phyloP scores from a whole-genome alignment of 345 rosid species.

The Eucalyptus grandis region DNA sequence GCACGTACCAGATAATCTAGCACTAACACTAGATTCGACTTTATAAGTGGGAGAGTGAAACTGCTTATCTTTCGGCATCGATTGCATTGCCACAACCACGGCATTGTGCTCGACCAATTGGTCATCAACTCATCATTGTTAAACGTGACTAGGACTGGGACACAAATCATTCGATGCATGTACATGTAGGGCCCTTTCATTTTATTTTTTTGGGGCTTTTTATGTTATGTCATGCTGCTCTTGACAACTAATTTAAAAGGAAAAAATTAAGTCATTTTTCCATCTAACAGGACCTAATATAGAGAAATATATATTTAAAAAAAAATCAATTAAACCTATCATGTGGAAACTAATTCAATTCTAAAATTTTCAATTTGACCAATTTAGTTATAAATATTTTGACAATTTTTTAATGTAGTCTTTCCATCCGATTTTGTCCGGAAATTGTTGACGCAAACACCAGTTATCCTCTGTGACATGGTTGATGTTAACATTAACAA shows the following conservation, averaged over 20 bases:
- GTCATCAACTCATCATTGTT: not conserved
- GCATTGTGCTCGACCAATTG: not conserved
- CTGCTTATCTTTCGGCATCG: not conserved
- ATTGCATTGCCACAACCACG: not conserved
- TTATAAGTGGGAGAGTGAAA: not conserved
- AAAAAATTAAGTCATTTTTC: not conserved
- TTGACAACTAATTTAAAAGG: not conserved
- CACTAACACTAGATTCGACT: not conserved
- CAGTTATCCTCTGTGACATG: fast-evolving
- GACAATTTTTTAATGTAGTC: not conserved
- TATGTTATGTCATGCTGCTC: not conserved
- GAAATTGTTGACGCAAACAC: not conserved
- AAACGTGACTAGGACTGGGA: not conserved
- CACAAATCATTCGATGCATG: not conserved
- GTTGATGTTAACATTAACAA: fast-evolving
- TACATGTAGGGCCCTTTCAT: not conserved
- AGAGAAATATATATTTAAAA: not conserved
- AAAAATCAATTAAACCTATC: fast-evolving
- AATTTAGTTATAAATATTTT: not conserved
- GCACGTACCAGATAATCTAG: not conserved
- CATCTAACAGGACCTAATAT: not conserved
- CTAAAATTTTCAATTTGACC: fast-evolving
- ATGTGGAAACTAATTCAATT: too few species aligned
- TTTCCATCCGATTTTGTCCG: fast-evolving
- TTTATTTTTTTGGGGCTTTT: not conserved